These are phyloP conservation scores for Inonotus hispidus DNA, from an alignment of 1,284 basidiomycete species.

Conservation along the genomic window DNA sequence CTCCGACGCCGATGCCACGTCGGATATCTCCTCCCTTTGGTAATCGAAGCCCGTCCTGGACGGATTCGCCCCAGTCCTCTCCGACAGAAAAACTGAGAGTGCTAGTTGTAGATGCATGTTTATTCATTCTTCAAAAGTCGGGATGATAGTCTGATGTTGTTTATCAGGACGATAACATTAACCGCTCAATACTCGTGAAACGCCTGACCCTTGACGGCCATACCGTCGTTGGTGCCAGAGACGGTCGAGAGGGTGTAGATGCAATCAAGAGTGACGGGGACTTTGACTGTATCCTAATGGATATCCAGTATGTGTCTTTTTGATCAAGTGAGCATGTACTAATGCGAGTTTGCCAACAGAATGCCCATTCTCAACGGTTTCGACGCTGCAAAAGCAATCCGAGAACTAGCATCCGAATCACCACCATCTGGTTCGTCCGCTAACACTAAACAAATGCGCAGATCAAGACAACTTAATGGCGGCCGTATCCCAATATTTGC, in stretches of 20 bases:
- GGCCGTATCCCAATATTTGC: conserved; percentile 77
- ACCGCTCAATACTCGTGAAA: conserved; percentile 69
- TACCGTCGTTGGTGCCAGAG: conserved; percentile 59
- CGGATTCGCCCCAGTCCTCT: background rate
- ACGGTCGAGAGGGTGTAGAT: conserved; percentile 75
- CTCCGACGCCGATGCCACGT: conserved; percentile 4
- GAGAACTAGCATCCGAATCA: conserved; percentile 46
- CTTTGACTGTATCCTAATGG: conserved; percentile 80
- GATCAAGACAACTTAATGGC: conserved; percentile 53
- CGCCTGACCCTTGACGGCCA: conserved; percentile 67
- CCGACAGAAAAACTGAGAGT: conserved; percentile 42
- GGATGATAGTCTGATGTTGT: background rate
- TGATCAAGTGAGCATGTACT: background rate
- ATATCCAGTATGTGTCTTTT: conserved; percentile 60
- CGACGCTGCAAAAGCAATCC: conserved; percentile 65
- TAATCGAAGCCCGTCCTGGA: background rate
- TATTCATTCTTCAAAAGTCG: background rate
- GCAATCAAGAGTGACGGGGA: conserved; percentile 53
- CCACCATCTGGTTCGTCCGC: conserved; percentile 11
- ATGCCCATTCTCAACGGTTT: conserved; percentile 84
- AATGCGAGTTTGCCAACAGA: conserved; percentile 32
- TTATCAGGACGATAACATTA: conserved; percentile 69
- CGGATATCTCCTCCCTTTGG: background rate
- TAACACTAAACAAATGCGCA: conserved; percentile 22
- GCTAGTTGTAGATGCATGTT: conserved; percentile 65